Percentiles rank a stretch among this genome's conserved stretches.
Conservation (phyloP, 768 basidiomycete genomes). For the Macrolepiota dolichaula region DNA sequence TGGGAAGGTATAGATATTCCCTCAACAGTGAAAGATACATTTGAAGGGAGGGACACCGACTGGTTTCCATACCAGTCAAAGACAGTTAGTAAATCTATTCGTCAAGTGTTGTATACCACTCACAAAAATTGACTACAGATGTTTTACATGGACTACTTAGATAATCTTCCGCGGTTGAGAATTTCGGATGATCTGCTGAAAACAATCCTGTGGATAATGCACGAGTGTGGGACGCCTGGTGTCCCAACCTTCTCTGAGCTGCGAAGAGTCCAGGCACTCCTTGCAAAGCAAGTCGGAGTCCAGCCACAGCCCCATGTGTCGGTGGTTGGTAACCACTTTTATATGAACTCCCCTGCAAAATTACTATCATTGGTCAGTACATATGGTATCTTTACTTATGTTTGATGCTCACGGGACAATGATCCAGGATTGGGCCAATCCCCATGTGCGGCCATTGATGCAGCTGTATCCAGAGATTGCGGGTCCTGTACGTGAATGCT, state of each 20-base stretch:
- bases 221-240: constrained; percentile 23
- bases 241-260: constrained; percentile 26
- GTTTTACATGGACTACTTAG: too few relatives aligned
- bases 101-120: too few relatives aligned
- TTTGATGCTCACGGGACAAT: too few relatives aligned
- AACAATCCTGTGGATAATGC: constrained; percentile 29
- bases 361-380: constrained; percentile 16
- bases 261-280: constrained; percentile 22
- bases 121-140: too few relatives aligned
- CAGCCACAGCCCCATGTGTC: constrained; percentile 17
- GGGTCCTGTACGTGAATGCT: constrained; percentile 17
- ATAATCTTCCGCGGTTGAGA: too few relatives aligned
- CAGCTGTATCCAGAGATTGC: constrained; percentile 24
- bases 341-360: constrained; percentile 19
- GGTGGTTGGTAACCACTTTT: constrained; percentile 29
- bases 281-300: constrained; percentile 12
- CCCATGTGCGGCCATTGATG: constrained; percentile 17
- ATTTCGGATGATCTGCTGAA: constrained; percentile 30
- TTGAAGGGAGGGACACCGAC: too few relatives aligned
- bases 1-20: too few relatives aligned
- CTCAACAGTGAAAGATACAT: too few relatives aligned
- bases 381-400: background rate
- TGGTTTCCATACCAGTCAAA: too few relatives aligned
- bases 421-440: constrained; percentile 29
- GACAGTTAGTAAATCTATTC: too few relatives aligned